A percentile compares a stretch with the other conserved stretches of the same genome.
Conservation (phyloP, 164 flowering plant species). For the grape (Vitis vinifera) region ASM3070453v1 NC_081810.1:1649501-1650000, state of each 20-base stretch:
- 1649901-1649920: slow-evolving; percentile 42
- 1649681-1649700: too few species aligned
- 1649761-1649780: too few species aligned
- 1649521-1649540: slow-evolving; percentile 44
- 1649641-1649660: slow-evolving; percentile 1
- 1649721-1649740: too few species aligned
- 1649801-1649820: too few species aligned
- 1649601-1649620: slow-evolving; percentile 36
- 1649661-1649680: not conserved
- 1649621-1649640: slow-evolving; percentile 5
- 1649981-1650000: slow-evolving; percentile 49
- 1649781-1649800: too few species aligned
- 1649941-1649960: slow-evolving; percentile 54
- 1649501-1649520: slow-evolving; percentile 48
- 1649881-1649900: slow-evolving; percentile 24
- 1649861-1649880: too few species aligned
- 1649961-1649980: slow-evolving; percentile 52
- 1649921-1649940: slow-evolving; percentile 43
- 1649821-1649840: too few species aligned
- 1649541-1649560: slow-evolving; percentile 40
- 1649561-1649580: slow-evolving; percentile 29
- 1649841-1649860: not conserved
- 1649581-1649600: slow-evolving; percentile 41
- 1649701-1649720: too few species aligned
- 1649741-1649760: too few species aligned